These are phyloP conservation scores for Aphanomyces invadans DNA, from an alignment of 352 stramenopile species.

Conservation along the genomic window DNA sequence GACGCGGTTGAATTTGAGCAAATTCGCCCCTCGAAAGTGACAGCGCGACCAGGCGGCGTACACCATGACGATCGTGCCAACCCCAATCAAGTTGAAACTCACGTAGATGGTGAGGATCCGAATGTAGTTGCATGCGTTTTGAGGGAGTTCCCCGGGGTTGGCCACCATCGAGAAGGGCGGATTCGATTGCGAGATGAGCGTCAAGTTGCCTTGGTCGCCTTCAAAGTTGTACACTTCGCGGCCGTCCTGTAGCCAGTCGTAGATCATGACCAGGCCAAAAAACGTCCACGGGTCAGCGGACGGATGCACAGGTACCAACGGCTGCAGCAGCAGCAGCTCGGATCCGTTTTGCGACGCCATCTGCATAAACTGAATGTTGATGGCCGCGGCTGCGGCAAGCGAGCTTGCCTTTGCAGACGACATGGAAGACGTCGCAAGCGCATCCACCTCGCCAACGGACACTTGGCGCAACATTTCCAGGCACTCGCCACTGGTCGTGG, in stretches of 20 bases:
- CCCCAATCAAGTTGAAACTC: background rate
- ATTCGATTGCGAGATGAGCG: background rate
- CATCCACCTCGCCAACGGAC: too few relatives aligned
- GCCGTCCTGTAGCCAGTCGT: slow-evolving; percentile 2
- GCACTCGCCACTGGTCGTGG: background rate
- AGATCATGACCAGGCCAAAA: slow-evolving; percentile 19
- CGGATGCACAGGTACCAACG: background rate
- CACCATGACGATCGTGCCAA: background rate
- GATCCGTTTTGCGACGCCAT: background rate
- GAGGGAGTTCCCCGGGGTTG: slow-evolving; percentile 13
- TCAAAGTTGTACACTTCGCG: slow-evolving; percentile 18
- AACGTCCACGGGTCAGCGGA: background rate
- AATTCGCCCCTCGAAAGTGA: background rate
- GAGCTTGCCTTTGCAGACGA: too few relatives aligned
- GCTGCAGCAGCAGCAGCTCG: background rate
- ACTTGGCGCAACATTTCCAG: background rate
- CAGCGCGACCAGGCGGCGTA: background rate
- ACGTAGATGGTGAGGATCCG: slow-evolving; percentile 9
- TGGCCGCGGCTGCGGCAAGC: background rate
- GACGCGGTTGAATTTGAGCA: slow-evolving; percentile 18
- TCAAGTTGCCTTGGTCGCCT: background rate
- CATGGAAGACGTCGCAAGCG: too few relatives aligned
- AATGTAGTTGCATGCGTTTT: slow-evolving; percentile 17
- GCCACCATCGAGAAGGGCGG: background rate
- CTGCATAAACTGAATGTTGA: background rate